These are phyloP conservation scores for Fusarium nematophilum DNA, from an alignment of 2,329 filamentous ascomycete species.

Conservation along the genomic window DNA sequence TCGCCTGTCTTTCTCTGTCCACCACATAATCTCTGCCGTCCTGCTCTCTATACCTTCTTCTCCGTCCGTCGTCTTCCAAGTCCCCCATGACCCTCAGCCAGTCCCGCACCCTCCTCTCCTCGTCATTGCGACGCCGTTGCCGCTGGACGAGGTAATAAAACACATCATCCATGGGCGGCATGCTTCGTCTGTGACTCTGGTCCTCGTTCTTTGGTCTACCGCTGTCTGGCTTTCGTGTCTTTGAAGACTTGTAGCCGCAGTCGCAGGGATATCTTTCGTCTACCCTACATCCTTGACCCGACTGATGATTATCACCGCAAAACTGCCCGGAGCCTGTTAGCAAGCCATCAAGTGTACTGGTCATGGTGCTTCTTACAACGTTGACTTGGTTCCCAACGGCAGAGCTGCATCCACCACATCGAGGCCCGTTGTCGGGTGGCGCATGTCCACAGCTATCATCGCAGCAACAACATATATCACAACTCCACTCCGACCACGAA, in stretches of 20 bases:
- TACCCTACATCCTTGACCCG: background rate
- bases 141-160: conserved; percentile 22
- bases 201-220: background rate
- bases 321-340: conserved; percentile 10
- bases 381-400: background rate
- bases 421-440: background rate
- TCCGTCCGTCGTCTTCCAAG: background rate
- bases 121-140: conserved; percentile 18
- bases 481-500: conserved; percentile 20
- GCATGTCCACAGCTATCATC: conserved; percentile 6
- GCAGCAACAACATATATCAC: conserved; percentile 18
- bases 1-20: background rate
- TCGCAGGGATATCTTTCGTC: background rate
- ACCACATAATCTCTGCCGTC: background rate
- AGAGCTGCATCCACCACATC: background rate
- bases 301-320: background rate
- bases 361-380: background rate
- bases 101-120: conserved; percentile 24
- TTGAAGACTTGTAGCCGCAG: background rate
- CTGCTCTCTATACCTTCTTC: background rate
- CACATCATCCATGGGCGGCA: conserved; percentile 12
- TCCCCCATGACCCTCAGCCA: conserved; percentile 29
- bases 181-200: background rate
- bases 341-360: background rate
- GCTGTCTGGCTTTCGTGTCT: background rate